Percentiles rank a stretch among this genome's conserved stretches.
These are phyloP conservation scores for Stephanodiscus triporus DNA, from an alignment of 108 stramenopile species.

Conservation along the genomic window DNA sequence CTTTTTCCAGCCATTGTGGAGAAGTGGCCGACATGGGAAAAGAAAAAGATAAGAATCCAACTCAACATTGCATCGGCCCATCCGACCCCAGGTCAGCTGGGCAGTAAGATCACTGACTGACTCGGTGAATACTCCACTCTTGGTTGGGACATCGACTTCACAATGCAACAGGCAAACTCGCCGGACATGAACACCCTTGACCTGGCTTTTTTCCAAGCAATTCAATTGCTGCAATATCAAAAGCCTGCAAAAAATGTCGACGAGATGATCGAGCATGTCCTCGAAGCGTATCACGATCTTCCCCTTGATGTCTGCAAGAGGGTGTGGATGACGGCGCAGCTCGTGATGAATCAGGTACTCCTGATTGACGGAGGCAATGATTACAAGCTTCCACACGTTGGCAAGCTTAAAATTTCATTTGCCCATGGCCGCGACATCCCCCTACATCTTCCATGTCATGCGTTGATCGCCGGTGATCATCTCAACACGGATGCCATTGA, in stretches of 20 bases:
- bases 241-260: constrained; percentile 8
- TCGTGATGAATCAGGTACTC: too few species aligned
- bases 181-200: constrained; percentile 14
- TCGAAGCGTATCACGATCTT: background rate
- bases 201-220: constrained; percentile 15
- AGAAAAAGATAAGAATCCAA: background rate
- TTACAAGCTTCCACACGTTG: too few species aligned
- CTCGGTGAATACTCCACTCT: background rate
- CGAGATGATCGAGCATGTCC: background rate
- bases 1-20: background rate
- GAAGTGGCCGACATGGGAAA: constrained; percentile 5
- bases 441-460: too few species aligned
- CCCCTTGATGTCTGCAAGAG: constrained; percentile 7
- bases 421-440: too few species aligned
- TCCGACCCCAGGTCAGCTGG: background rate
- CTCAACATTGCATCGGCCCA: constrained; percentile 20
- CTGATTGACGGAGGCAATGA: too few species aligned
- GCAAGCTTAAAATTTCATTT: too few species aligned
- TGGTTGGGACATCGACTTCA: constrained; percentile 3
- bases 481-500: too few species aligned
- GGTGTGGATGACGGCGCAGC: constrained; percentile 10
- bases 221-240: constrained; percentile 16
- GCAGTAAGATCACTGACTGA: background rate
- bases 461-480: too few species aligned
- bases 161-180: constrained; percentile 1